These are phyloP conservation scores for Mortierella sp. DNA, from an alignment of 371 early-diverging fungal species.

Conservation along the genomic window DNA sequence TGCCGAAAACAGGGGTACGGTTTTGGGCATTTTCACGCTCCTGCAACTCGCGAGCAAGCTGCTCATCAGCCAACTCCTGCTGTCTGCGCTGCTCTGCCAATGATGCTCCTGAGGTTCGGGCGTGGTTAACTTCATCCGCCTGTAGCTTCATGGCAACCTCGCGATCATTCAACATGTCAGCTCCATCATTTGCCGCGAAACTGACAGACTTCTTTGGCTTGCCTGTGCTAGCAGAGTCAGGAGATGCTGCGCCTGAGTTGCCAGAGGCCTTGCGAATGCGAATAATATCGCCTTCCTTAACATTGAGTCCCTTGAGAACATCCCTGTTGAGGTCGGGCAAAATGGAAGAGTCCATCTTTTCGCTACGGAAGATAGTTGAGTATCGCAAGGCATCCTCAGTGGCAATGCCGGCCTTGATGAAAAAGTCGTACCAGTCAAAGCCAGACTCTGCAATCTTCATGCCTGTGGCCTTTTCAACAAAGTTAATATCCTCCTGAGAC, in stretches of 20 bases:
- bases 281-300: constrained; percentile 87
- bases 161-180: constrained; percentile 50
- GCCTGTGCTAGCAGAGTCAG: constrained; percentile 56
- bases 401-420: constrained; percentile 81
- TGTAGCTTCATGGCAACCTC: constrained; percentile 58
- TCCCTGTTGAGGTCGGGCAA: constrained; percentile 81
- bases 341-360: constrained; percentile 84
- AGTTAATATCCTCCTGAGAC: constrained; percentile 78
- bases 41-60: constrained; percentile 81
- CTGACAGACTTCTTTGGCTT: constrained; percentile 58
- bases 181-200: constrained; percentile 57
- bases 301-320: constrained; percentile 79
- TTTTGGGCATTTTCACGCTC: constrained; percentile 64
- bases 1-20: constrained; percentile 56
- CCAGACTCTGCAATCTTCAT: constrained; percentile 66
- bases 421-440: constrained; percentile 94
- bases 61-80: constrained; percentile 71
- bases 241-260: constrained; percentile 48
- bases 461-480: constrained; percentile 72
- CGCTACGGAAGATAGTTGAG: constrained; percentile 84
- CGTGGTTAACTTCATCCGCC: constrained; percentile 53
- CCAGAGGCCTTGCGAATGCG: constrained; percentile 77
- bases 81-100: constrained; percentile 51
- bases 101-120: constrained; percentile 27
- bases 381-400: constrained; percentile 81